Conservation (phyloP, 805 yeast species). For the Candida andamanensis region DNA sequence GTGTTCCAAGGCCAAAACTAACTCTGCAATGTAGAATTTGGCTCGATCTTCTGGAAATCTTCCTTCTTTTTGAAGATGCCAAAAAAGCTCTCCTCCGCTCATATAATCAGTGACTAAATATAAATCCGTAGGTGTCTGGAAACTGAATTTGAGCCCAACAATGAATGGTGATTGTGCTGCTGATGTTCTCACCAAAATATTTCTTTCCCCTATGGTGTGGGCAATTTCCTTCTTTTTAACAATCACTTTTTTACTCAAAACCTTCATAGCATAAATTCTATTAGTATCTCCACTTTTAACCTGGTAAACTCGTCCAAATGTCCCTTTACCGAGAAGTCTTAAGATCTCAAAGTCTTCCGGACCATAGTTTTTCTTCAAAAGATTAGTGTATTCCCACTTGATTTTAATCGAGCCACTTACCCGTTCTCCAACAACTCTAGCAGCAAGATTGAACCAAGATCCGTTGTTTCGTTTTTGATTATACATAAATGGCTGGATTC, state of each 20-base stretch:
- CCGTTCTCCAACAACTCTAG: slow-evolving; percentile 70
- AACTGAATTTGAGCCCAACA: slow-evolving; percentile 92
- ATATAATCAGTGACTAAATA: slow-evolving; percentile 94
- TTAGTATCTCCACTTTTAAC: slow-evolving; percentile 86
- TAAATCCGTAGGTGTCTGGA: slow-evolving; percentile 90
- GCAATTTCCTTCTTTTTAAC: slow-evolving; percentile 97
- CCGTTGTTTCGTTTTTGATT: slow-evolving; percentile 34
- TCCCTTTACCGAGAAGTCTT: slow-evolving; percentile 89
- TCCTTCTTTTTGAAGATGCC: slow-evolving; percentile 97
- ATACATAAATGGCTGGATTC: slow-evolving; percentile 57
- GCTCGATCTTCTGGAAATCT: slow-evolving; percentile 91
- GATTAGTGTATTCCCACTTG: slow-evolving; percentile 60
- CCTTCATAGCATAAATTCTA: slow-evolving; percentile 96
- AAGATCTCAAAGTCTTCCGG: slow-evolving; percentile 94
- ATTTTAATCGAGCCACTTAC: slow-evolving; percentile 77
- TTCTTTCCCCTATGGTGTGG: slow-evolving; percentile 95
- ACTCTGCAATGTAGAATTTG: slow-evolving; percentile 93
- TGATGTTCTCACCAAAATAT: slow-evolving; percentile 88
- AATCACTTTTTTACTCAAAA: slow-evolving; percentile 87
- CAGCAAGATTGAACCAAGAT: slow-evolving; percentile 72
- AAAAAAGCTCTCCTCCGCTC: slow-evolving; percentile 96
- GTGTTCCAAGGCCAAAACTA: slow-evolving; percentile 88
- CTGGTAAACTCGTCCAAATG: slow-evolving; percentile 97
- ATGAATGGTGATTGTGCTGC: slow-evolving; percentile 87
- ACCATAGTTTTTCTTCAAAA: slow-evolving; percentile 72